phyloP scores from a whole-genome alignment of 257 asterid genomes.

The Cruciata laevipes region DNA sequence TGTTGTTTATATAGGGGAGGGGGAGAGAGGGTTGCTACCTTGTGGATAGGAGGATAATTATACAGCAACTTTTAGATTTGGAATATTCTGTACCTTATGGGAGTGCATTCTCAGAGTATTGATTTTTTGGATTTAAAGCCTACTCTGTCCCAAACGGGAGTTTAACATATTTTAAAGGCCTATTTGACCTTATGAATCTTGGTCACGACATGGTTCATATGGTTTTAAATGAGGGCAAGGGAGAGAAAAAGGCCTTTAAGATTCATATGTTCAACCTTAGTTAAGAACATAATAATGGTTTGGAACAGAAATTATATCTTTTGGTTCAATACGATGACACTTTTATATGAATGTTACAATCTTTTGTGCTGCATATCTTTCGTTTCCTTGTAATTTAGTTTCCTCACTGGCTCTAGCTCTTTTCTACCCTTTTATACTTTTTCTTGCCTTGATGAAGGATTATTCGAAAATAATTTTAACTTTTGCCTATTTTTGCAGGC shows the following conservation, averaged over 20 bases:
- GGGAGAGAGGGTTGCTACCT: too few species aligned
- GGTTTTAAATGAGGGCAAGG: background rate
- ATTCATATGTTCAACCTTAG: too few species aligned
- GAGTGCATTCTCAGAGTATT: background rate
- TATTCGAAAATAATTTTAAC: conserved; percentile 13
- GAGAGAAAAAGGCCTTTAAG: background rate
- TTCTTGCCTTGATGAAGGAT: background rate
- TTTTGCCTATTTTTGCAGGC: conserved; percentile 49
- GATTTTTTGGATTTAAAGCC: background rate
- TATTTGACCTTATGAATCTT: background rate
- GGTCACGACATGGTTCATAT: background rate
- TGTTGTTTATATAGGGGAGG: too few species aligned
- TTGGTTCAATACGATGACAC: background rate
- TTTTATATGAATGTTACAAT: background rate
- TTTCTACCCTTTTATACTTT: background rate
- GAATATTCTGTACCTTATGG: background rate
- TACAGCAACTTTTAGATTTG: too few species aligned
- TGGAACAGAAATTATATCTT: background rate
- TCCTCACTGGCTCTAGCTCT: background rate
- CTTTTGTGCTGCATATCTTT: background rate
- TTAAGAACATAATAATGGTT: too few species aligned
- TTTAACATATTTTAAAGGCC: too few species aligned
- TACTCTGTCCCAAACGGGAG: background rate
- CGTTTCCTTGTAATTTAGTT: background rate
- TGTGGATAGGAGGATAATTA: too few species aligned